These are phyloP conservation scores for Ophiostoma populinum DNA, from an alignment of 2,329 filamentous ascomycete species.

Conservation along the genomic window DNA sequence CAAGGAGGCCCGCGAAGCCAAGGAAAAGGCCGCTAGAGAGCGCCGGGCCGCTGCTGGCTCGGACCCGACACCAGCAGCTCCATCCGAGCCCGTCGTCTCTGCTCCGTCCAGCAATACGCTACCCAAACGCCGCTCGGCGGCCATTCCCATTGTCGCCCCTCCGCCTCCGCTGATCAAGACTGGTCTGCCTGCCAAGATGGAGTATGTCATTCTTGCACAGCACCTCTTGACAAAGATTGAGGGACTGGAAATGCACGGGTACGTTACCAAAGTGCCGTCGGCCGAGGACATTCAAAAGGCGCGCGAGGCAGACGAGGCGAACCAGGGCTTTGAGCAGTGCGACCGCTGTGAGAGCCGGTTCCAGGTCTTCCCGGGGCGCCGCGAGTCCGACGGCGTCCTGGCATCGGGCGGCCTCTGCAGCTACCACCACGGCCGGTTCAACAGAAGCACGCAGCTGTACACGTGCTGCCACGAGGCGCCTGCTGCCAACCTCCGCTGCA, in stretches of 20 bases:
- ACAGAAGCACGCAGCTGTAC: slow-evolving; percentile 44
- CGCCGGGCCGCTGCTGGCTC: slow-evolving; percentile 18
- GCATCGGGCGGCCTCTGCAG: slow-evolving; percentile 62
- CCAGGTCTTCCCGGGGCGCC: slow-evolving; percentile 76
- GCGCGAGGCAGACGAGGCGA: slow-evolving; percentile 43
- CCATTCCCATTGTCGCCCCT: no score
- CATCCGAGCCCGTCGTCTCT: not conserved
- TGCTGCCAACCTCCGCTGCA: slow-evolving; percentile 61
- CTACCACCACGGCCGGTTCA: slow-evolving; percentile 60
- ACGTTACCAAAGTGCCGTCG: slow-evolving; percentile 52
- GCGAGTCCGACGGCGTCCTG: slow-evolving; percentile 58
- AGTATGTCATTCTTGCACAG: slow-evolving; percentile 42
- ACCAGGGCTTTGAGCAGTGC: slow-evolving; percentile 70
- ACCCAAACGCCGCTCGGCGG: no score
- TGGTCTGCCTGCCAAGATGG: slow-evolving; percentile 48
- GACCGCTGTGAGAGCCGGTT: slow-evolving; percentile 77
- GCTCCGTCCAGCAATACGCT: no score
- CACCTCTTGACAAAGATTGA: slow-evolving; percentile 47
- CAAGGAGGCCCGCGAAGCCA: slow-evolving; percentile 11
- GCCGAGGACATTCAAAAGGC: slow-evolving; percentile 49
- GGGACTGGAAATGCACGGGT: slow-evolving; percentile 51
- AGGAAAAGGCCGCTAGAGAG: slow-evolving; percentile 24
- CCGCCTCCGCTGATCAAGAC: slow-evolving; percentile 39
- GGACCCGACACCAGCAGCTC: not conserved
- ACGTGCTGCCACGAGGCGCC: slow-evolving; percentile 63